Base-by-base conservation (phyloP, 345 rosid species). In the Citrus glauca region DNA sequence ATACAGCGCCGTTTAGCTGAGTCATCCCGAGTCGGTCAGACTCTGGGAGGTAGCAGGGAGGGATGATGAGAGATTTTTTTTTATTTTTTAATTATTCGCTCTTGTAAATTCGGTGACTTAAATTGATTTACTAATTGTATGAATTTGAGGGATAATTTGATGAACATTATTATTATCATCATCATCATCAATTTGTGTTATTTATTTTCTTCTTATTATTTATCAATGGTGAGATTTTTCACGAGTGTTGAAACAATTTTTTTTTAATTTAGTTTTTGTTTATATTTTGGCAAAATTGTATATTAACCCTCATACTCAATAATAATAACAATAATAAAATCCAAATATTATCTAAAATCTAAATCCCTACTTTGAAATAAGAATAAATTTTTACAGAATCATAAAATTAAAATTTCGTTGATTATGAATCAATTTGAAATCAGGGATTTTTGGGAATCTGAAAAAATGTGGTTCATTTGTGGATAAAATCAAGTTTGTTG, bases 11-110 rank as follows among this genome's bases (percentile, higher is more conserved):
- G 77, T 62, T 72, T 75, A 60, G 71, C 83, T 82, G 81, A 79
- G 87, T 83, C 88, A 80, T 86, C 88, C 87, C 82, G 73, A 81
- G 83, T 78, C 73, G 35, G 63, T 30, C 59, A 28, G 74, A 37
- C 55, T 32, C 17, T 45, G 17, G 53, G 33, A 37, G 9, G 27
- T 19, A 7, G 60, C 40, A n/a, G 9, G 27, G 4, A 16, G 71
- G 19, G 71, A 67, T 38, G 4, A 2, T 14, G 55, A 42, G 61
- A 42, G 65, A 19, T 45, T 45, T 45, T 45, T 45, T 11, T 10
- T 42, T 10, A n/a, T n/a, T 50, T 76, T 32, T 6, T 45, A 59
- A 59, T 56, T 27, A 32, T 64, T n/a, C 28, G 77, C 75, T 72
- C 65, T 69, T 87, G 87, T 84, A 83, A 85, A 87, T 82, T 37